Evolutionary conservation across 2,329 filamentous ascomycete species (phyloP), one percentile per base, ranked within the genome.

Genomic region (Ophiocordyceps camponoti-saundersi): DNA sequence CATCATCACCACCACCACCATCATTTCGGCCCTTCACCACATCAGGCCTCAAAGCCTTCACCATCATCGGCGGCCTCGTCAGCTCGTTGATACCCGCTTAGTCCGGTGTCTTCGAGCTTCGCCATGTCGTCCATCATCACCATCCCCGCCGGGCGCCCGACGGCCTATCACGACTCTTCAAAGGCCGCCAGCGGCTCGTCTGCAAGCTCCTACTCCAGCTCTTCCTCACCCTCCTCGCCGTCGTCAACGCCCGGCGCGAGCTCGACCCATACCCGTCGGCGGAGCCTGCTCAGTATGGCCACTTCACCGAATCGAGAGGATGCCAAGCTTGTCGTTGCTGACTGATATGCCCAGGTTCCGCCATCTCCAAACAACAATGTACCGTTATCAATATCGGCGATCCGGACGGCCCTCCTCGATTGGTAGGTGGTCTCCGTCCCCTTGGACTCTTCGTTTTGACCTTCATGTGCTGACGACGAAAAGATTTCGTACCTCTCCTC

Each of bases 331-430:
- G 5, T 29, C 26, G 8, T 39, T 16, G 46, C 63, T 66, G 53
- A 64, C 57, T 51, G 44, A 42, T 44, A 36, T 22, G 40, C 45
- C 23, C 53, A 87, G 83, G 83, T 61, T 74, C 77, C 41, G 80
- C 82, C 18, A 70, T 89, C 50, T 78, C 78, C 42, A 79, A 84
- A 60, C 75, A 83, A 55, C 82, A 88, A 63, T 82, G 82, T 57
- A 87, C 80, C n/a, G 82, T 87, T 44, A 79, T 89, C 61, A 85
- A 88, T 60, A 78, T 90, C 53, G 83, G 81, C 41, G 76, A 83
- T 51, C 77, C 79, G 22, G 82, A 87, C 52, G 80, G 79, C n/a
- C 75, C 78, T 51, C 80, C 81, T 52, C 72, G 82, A 47, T 67
- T 89, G 66, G 82, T 87, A 66, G 34, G 34, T 61, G 79, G 58